Percentiles rank a stretch among this genome's conserved stretches.
phyloP scores from a whole-genome alignment of 2,329 filamentous ascomycete species.

The Orbilia javanica region DNA sequence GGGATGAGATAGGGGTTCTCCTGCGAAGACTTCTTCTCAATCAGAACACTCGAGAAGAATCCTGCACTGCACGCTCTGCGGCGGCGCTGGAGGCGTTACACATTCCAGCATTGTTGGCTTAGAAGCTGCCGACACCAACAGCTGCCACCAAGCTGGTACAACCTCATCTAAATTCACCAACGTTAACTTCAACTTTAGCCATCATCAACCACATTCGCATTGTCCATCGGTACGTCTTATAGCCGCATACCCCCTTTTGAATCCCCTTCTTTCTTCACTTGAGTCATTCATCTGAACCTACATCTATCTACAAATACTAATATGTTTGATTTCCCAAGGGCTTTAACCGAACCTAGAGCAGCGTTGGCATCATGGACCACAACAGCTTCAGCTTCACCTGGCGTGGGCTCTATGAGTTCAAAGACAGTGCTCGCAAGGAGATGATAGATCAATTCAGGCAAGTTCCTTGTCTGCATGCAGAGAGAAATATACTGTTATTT shows the following conservation, averaged over 20 bases:
- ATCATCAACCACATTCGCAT: neutral
- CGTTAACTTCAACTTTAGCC: neutral
- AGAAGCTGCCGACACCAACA: neutral
- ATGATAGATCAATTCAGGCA: constrained; percentile 48
- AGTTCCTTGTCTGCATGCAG: neutral
- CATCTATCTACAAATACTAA: neutral
- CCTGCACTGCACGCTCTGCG: neutral
- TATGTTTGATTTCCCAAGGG: neutral
- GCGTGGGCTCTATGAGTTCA: constrained; percentile 53
- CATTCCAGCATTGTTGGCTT: neutral
- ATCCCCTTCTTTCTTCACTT: neutral
- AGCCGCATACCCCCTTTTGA: neutral
- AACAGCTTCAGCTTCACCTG: constrained; percentile 54
- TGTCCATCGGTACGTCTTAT: neutral
- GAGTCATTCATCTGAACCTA: neutral
- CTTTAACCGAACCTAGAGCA: neutral
- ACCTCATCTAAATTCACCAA: constrained; percentile 7
- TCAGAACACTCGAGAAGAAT: neutral
- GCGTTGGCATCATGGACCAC: constrained; percentile 27
- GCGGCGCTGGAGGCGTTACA: neutral
- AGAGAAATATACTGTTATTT: neutral
- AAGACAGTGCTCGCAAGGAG: constrained; percentile 41
- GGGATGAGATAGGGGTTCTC: neutral
- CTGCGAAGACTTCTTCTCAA: neutral
- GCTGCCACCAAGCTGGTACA: neutral